Evolutionary conservation across 345 rosid species (phyloP).

Genomic region (Rhizophora apiculata): DNA sequence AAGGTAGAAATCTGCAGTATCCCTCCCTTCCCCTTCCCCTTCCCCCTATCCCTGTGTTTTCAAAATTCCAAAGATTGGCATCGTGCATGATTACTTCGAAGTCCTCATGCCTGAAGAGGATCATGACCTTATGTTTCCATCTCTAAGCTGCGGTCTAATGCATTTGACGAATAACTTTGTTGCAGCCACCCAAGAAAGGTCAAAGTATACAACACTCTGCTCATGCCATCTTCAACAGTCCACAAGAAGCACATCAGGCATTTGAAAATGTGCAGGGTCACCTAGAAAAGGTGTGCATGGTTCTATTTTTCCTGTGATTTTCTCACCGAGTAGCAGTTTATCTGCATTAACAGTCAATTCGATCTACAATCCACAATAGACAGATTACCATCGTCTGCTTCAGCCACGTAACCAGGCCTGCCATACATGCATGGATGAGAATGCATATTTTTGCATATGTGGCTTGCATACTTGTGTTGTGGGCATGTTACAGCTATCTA

Average conservation of each 20-base stretch:
- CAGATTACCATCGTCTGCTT: too few species aligned
- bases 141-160: slow-evolving; percentile 8
- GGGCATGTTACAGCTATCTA: neutral
- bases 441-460: neutral
- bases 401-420: neutral
- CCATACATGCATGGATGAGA: neutral
- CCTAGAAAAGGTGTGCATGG: slow-evolving; percentile 41
- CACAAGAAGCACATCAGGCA: slow-evolving; percentile 59
- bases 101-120: neutral
- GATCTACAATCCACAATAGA: too few species aligned
- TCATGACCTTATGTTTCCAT: neutral
- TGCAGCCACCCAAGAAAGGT: slow-evolving; percentile 49
- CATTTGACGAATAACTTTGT: slow-evolving; percentile 16
- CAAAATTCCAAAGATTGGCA: too few species aligned
- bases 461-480: too few species aligned
- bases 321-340: neutral
- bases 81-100: neutral
- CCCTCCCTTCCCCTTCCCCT: neutral
- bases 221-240: slow-evolving; percentile 42
- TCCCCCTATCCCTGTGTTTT: neutral
- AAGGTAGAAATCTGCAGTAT: slow-evolving; percentile 40
- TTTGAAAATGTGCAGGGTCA: slow-evolving; percentile 51
- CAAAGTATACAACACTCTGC: slow-evolving; percentile 49
- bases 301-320: neutral
- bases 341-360: neutral